Base-by-base conservation (phyloP, 177 flowering plant species). In the Tripterygium wilfordii region DNA sequence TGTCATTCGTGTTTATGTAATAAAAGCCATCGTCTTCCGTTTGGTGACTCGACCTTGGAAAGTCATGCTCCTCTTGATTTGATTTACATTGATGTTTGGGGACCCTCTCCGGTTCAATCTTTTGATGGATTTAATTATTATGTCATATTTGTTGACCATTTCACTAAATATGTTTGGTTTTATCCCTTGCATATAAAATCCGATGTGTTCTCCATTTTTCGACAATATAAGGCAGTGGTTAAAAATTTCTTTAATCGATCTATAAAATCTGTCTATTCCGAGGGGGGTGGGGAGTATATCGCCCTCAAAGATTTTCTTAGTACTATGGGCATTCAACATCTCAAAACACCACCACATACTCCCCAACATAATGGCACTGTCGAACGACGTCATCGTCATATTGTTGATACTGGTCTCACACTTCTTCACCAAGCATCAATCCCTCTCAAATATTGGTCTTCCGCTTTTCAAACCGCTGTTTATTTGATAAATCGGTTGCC, bases 61-160 rank as follows among this genome's bases (percentile, higher is more conserved):
- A 22, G 42, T 27, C 2, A 1, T 40, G 0, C 8, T 2, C 49
- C 49, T 9, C 39, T 60, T 16, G 43, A 55, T 0, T 10, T 60
- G 3, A 3, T 60, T 9, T 53, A 53, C 27, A 10, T 36, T 6
- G 53, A 51, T 59, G 58, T 60, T 16, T 53, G 39, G n/a, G 39
- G 54, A 45, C 5, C 53, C 57, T 17, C 20, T 55, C 8, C 49
- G 0, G 9, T 46, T 6, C 8, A 7, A 4, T 43, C 48, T 1
- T 1, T 19, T 25, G 45, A 49, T 35, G 42, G 54, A 8, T 58
- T 42, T 29, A 3, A 8, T 0, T 50, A 50, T 29, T 58, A 43
- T 33, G 16, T 53, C 4, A 43, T n/a, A 0, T 61, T 49, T 0
- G n/a, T 48, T 1, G 60, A 61, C 25, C 39, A 47, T 16, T 55